Base-by-base conservation (phyloP, 306 rosid genomes). In the Cicer pinnatifidum region DNA sequence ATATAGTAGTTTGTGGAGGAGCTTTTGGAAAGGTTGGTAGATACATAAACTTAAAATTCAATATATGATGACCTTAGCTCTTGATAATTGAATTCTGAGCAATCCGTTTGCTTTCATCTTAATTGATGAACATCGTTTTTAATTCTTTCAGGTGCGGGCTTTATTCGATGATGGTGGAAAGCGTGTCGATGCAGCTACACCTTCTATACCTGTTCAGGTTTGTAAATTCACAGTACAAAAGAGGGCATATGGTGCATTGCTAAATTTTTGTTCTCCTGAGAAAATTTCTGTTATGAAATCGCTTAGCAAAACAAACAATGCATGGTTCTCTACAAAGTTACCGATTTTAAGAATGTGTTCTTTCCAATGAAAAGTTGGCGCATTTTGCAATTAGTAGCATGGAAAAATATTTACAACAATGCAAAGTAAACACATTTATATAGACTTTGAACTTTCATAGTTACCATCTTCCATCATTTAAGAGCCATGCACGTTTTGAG, bases 121-220 rank as follows among this genome's bases (percentile, higher is more conserved):
- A 71, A 72, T 48, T 23, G 12, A 48, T 68, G 45, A 79, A 71
- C 65, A 64, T 51, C n/a, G 69, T 77, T 53, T 75, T 75, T 41
- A 45, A 28, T 52, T 67, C 72, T 51, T 65, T 80, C 79, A 94
- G 99, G 97, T 88, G 62, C 86, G 99, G 73, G 99, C 99, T 56
- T 76, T 94, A 86, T 94, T 94, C 79, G 99, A 94, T 82, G 96
- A 94, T 69, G 79, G 86, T 73, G 99, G 97, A 62, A 87, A 87
- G 8, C 99, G 97, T 62, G 96, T 90, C 0, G 80, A 85, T 73
- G 89, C 73, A 82, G 97, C 96, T 72, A 85, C 93, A 69, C 99
- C 99, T 61, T 94, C 99, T 68, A 76, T 80, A 58, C 97, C 99
- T 53, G 90, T 91, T 58, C 99, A 94, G 98, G 98, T 91, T 82